A percentile compares a stretch with the other conserved stretches of the same genome.
phyloP scores from a whole-genome alignment of 2,329 filamentous ascomycete genomes.

The Talaromyces sp. region DNA sequence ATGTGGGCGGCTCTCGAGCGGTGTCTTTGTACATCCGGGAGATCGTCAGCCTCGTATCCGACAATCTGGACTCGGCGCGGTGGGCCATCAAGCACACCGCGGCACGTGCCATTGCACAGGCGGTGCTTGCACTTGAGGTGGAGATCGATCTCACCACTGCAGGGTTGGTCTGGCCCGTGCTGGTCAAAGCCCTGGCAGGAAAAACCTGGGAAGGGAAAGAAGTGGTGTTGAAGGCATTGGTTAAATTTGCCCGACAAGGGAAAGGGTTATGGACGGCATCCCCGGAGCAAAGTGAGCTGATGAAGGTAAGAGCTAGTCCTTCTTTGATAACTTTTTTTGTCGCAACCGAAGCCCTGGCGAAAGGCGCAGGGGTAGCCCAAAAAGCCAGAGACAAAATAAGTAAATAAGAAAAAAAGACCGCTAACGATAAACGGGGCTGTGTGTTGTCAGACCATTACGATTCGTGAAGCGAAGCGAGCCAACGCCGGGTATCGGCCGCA shows the following conservation, averaged over 20 bases:
- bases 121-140: slow-evolving; percentile 64
- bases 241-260: slow-evolving; percentile 71
- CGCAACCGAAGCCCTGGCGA: no score
- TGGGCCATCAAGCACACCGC: slow-evolving; percentile 92
- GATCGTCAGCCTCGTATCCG: slow-evolving; percentile 69
- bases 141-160: slow-evolving; percentile 63
- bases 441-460: slow-evolving; percentile 60
- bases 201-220: slow-evolving; percentile 96
- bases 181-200: slow-evolving; percentile 78
- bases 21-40: slow-evolving; percentile 83
- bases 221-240: slow-evolving; percentile 76
- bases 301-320: slow-evolving; percentile 60
- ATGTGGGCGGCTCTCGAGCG: slow-evolving; percentile 80
- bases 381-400: not conserved
- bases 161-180: slow-evolving; percentile 73
- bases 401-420: not conserved
- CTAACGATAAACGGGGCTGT: not conserved
- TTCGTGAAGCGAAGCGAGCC: slow-evolving; percentile 88
- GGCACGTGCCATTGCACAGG: slow-evolving; percentile 76
- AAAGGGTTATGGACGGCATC: slow-evolving; percentile 61
- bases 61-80: slow-evolving; percentile 74
- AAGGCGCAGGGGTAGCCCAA: not conserved
- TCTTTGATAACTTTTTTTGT: slow-evolving; percentile 1
- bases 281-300: slow-evolving; percentile 62
- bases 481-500: slow-evolving; percentile 81